Conservation (phyloP, 2,329 filamentous ascomycete species). For the Ophiostoma sp. region DNA sequence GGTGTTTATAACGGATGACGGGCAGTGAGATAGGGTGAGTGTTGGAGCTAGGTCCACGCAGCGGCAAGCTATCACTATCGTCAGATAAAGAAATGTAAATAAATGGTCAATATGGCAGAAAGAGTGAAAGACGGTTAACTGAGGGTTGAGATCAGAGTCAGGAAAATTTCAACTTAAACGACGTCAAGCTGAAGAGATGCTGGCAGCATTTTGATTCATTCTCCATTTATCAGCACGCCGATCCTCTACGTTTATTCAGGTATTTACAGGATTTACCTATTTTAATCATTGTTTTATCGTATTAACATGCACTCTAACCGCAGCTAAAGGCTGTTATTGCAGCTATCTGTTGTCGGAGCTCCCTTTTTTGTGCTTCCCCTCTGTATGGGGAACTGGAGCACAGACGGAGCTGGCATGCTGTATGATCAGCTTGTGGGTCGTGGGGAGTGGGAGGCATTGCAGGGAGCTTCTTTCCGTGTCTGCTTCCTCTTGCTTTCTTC, state of each 20-base stretch:
- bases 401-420: conserved; percentile 6
- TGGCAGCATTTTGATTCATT: neutral
- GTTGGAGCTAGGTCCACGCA: conserved; percentile 1
- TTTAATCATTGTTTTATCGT: neutral
- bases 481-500: neutral
- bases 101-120: neutral
- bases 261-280: neutral
- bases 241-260: neutral
- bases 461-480: neutral
- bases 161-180: neutral
- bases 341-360: neutral
- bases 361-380: conserved; percentile 4
- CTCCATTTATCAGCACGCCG: conserved; percentile 4
- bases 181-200: neutral
- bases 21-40: conserved; percentile 3
- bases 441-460: neutral
- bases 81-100: conserved; percentile 4
- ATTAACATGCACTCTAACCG: neutral
- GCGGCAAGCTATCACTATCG: conserved; percentile 1
- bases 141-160: neutral
- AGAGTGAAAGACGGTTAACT: neutral
- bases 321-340: neutral
- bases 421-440: conserved; percentile 5
- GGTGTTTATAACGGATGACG: neutral
- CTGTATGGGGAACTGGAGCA: conserved; percentile 5